phyloP scores from a whole-genome alignment of 768 basidiomycete genomes.

The Leccinum olivaceopallidum region DNA sequence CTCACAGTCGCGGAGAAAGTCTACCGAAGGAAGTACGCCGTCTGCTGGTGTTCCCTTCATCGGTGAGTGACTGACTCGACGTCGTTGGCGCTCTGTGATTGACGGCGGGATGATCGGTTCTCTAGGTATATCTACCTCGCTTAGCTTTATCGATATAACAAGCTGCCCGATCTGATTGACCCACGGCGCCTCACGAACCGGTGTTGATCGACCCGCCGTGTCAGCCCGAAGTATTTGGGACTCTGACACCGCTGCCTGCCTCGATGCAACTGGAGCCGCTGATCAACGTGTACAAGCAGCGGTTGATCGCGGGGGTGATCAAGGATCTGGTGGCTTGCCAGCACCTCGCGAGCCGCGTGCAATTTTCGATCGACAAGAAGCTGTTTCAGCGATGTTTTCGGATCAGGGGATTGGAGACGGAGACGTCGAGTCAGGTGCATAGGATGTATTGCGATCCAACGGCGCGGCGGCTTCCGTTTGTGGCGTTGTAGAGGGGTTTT shows the following conservation, averaged over 20 bases:
- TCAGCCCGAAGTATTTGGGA: constrained; percentile 77
- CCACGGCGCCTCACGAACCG: constrained; percentile 74
- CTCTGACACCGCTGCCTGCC: constrained; percentile 67
- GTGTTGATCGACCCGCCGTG: constrained; percentile 70
- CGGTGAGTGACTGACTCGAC: constrained; percentile 46
- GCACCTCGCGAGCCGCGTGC: constrained; percentile 73
- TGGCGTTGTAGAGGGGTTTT: constrained; percentile 19
- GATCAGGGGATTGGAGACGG: constrained; percentile 64
- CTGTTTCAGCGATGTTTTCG: constrained; percentile 74
- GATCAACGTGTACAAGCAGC: constrained; percentile 89
- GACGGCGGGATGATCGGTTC: constrained; percentile 4
- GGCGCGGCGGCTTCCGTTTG: constrained; percentile 20
- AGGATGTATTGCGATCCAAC: constrained; percentile 35
- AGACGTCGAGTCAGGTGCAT: constrained; percentile 51
- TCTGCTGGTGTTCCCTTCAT: constrained; percentile 81
- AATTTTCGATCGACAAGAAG: constrained; percentile 72
- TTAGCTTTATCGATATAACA: constrained; percentile 62
- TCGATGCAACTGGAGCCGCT: constrained; percentile 83
- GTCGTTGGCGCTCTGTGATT: not conserved
- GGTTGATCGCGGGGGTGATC: constrained; percentile 77
- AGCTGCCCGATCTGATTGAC: constrained; percentile 79
- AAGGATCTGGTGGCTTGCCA: constrained; percentile 81
- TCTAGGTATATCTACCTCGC: constrained; percentile 71
- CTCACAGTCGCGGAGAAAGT: constrained; percentile 37
- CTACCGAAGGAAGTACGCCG: constrained; percentile 44